Evolutionary conservation across 129 eudicot species (phyloP), one percentile per base, ranked within the genome.

Genomic region (Ambrosia artemisiifolia): DNA sequence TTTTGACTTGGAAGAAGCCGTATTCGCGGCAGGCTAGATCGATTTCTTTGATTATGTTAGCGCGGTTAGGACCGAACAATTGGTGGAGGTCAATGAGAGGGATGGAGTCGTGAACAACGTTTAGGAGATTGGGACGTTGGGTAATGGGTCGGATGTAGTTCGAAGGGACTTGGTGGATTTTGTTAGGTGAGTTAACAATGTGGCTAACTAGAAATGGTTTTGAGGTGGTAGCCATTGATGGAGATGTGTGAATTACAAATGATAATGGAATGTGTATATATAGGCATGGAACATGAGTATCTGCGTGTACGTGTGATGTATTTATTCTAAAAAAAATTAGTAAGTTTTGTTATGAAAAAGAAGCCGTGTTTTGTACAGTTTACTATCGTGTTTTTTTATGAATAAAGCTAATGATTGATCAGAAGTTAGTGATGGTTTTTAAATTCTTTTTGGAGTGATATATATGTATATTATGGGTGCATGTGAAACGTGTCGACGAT

Each of bases 1-100:
- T 79, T 17, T 79, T 75, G 1, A 83, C 79, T 43, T 83, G 87
- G 13, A 83, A 83, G 60, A 83, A 83, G 50, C 84, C 87, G 16
- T 79, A 9, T 0, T 79, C 69, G 2, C 30, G 73, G 42, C 87
- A 83, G 1, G 84, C 87, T 17, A 11, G 63, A 14, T 70, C 84
- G 48, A 79, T 79, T 53, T 75, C 73, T 5, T 50, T 5, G 65
- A 83, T 35, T 1, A 83, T 73, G 10, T 42, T 43, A 30, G 67
- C 34, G 63, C 75, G 83, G 13, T 75, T 24, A 0, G 79, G 83
- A 18, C 72, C 64, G 28, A 18, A 1, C 42, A 83, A 75, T 24
- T 63, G 18, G 6, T 32, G 14, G 62, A 82, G 83, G 28, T 78
- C 80, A 0, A 82, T 65, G 18, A 83, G 33, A 3, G 84, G 87